phyloP scores from a whole-genome alignment of 768 basidiomycete genomes.

The Astraeus odoratus region DNA sequence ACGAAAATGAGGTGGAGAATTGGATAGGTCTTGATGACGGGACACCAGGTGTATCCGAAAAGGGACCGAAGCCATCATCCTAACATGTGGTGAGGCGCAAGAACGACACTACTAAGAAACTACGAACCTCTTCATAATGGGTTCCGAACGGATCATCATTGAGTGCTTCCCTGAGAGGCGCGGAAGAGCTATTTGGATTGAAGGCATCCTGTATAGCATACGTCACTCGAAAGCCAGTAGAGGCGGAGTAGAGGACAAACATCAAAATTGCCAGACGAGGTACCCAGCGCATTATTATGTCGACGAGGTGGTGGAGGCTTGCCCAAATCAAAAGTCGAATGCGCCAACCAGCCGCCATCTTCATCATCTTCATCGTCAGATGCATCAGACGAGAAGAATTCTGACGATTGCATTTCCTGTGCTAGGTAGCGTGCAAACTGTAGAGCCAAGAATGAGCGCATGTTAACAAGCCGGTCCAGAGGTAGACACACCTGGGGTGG shows the following conservation, averaged over 20 bases:
- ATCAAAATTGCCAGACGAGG: constrained; percentile 43
- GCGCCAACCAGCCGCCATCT: constrained; percentile 74
- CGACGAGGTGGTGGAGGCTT: constrained; percentile 43
- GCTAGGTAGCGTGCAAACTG: constrained; percentile 80
- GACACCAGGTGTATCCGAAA: constrained; percentile 56
- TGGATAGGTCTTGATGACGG: constrained; percentile 49
- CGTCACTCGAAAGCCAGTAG: background rate
- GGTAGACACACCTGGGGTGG: constrained; percentile 36
- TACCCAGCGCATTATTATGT: constrained; percentile 39
- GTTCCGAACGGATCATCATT: constrained; percentile 44
- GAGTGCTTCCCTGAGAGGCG: constrained; percentile 29
- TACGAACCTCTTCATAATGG: constrained; percentile 43
- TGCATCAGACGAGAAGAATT: constrained; percentile 45
- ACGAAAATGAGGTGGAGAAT: constrained; percentile 37
- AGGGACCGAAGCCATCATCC: constrained; percentile 74
- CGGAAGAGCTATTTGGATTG: constrained; percentile 28
- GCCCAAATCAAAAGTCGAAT: constrained; percentile 61
- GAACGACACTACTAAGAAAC: constrained; percentile 1
- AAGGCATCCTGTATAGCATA: constrained; percentile 43
- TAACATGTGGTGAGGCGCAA: constrained; percentile 12
- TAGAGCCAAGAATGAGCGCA: background rate
- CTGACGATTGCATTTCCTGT: constrained; percentile 62
- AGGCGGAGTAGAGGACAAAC: constrained; percentile 32
- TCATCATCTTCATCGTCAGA: constrained; percentile 46
- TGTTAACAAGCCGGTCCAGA: constrained; percentile 3